A percentile compares a stretch with the other conserved stretches of the same genome.
Conservation (phyloP, 768 basidiomycete genomes). For the Tulasnella sp. region DNA sequence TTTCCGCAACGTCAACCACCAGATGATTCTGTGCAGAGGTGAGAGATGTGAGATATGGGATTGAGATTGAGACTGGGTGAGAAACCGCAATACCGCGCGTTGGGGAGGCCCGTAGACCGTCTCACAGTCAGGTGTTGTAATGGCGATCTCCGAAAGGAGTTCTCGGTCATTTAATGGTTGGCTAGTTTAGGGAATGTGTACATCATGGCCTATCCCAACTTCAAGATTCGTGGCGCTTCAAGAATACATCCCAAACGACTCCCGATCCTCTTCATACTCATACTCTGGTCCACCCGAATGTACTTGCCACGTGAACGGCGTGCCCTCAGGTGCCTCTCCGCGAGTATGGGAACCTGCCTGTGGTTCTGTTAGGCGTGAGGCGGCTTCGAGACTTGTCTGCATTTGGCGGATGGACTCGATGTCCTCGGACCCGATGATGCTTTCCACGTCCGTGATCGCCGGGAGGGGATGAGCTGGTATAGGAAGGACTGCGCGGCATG, state of each 20-base stretch:
- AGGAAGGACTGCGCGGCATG: constrained; percentile 45
- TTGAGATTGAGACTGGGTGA: not conserved
- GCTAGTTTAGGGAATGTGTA: not conserved
- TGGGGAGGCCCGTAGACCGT: too few species aligned
- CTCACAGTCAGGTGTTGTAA: too few species aligned
- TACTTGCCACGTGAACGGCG: not conserved
- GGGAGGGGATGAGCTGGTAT: not conserved
- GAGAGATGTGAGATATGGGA: not conserved
- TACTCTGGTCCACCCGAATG: not conserved
- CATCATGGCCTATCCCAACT: too few species aligned
- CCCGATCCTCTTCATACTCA: constrained; percentile 11
- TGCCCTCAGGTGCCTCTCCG: not conserved
- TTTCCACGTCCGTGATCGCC: not conserved
- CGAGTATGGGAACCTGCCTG: not conserved
- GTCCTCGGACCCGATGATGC: not conserved
- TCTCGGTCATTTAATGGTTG: not conserved
- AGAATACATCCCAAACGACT: constrained; percentile 15
- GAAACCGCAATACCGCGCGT: too few species aligned
- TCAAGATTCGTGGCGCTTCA: not conserved
- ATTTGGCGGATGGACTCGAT: not conserved
- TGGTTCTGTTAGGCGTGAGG: not conserved
- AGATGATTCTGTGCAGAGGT: not conserved
- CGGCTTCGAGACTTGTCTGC: not conserved
- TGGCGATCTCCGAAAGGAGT: not conserved
- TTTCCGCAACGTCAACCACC: not conserved